A percentile compares a stretch with the other conserved stretches of the same genome.
Conservation (phyloP, 2,329 filamentous ascomycete genomes). For the Neonectria punicea region DNA sequence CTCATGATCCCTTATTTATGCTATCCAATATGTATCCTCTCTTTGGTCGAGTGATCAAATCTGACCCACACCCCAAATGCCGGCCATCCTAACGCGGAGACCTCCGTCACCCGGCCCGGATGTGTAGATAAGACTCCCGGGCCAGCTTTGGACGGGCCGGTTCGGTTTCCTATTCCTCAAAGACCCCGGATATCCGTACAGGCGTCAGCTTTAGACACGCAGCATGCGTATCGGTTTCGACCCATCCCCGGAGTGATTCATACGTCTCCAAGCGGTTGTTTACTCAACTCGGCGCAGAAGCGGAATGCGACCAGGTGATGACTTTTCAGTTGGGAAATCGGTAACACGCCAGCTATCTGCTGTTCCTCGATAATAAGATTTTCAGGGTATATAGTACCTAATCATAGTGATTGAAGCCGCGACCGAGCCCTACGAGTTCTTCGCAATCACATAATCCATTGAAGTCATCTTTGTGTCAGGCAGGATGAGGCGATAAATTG, state of each 20-base stretch:
- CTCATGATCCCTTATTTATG: background rate
- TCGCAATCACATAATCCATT: background rate
- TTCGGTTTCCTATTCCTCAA: background rate
- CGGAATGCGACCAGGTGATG: conserved; percentile 4
- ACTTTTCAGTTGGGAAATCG: background rate
- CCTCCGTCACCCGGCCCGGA: conserved; percentile 22
- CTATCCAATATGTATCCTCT: background rate
- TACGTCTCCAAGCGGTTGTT: background rate
- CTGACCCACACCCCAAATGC: background rate
- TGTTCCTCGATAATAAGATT: too few relatives aligned
- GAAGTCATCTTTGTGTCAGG: background rate
- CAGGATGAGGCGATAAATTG: background rate
- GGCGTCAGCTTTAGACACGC: background rate
- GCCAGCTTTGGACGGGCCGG: conserved; percentile 13
- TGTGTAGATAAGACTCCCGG: conserved; percentile 1
- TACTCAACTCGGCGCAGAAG: background rate
- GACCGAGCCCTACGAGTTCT: background rate
- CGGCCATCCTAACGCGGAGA: conserved; percentile 1
- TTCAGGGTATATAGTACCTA: too few relatives aligned
- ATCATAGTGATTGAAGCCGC: background rate
- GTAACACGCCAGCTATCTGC: background rate
- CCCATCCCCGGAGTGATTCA: background rate
- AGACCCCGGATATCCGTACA: background rate
- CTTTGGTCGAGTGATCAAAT: background rate
- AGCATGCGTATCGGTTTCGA: conserved; percentile 1